These are phyloP conservation scores for Bruguiera hainesii DNA, from an alignment of 441 rosid genomes.

Conservation along the genomic window DNA sequence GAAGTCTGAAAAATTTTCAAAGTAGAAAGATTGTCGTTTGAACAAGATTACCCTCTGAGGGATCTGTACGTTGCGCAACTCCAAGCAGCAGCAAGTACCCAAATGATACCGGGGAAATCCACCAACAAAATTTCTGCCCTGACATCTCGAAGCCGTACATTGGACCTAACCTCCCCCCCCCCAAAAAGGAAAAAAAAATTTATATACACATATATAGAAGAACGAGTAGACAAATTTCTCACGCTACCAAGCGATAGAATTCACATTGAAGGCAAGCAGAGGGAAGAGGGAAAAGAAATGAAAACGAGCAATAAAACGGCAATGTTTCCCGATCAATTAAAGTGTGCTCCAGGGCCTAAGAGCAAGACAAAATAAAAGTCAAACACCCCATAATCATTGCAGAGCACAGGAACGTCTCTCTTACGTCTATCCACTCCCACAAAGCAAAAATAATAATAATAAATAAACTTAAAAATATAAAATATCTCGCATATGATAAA, in stretches of 20 bases:
- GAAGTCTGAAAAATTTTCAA: too few species aligned
- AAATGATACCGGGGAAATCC: constrained; percentile 29
- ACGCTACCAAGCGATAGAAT: not conserved
- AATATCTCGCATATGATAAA: too few species aligned
- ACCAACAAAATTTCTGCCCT: constrained; percentile 22
- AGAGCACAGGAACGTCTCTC: not conserved
- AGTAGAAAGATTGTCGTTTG: too few species aligned
- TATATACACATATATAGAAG: too few species aligned
- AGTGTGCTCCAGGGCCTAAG: not conserved
- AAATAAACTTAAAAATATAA: too few species aligned
- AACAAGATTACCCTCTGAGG: constrained; percentile 56
- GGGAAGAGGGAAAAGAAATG: not conserved
- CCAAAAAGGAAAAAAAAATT: too few species aligned
- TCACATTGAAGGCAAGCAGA: not conserved
- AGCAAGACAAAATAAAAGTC: not conserved
- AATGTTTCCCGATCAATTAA: not conserved
- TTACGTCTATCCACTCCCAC: too few species aligned
- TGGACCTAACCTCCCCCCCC: too few species aligned
- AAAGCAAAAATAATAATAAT: too few species aligned
- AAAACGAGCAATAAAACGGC: not conserved
- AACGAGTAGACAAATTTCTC: not conserved
- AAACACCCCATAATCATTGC: constrained; percentile 1
- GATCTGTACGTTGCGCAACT: constrained; percentile 47
- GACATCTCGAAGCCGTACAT: constrained; percentile 32
- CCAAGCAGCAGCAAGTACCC: constrained; percentile 35